A percentile compares a stretch with the other conserved stretches of the same genome.
phyloP scores from a whole-genome alignment of 148 eudicot species.

The Fallopia convolvulus region DNA sequence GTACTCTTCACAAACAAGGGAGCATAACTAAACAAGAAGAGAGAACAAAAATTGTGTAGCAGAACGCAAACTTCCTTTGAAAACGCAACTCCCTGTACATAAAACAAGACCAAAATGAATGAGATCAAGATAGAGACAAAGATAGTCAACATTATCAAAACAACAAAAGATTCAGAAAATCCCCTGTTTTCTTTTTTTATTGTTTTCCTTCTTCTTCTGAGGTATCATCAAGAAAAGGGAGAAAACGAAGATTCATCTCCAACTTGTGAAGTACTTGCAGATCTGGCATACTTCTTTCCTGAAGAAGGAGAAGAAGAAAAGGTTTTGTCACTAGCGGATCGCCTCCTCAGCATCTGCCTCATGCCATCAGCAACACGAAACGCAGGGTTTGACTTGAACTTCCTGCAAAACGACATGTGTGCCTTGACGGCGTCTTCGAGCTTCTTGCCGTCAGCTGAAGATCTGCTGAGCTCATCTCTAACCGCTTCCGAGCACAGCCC shows the following conservation, averaged over 20 bases:
- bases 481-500: slow-evolving; percentile 66
- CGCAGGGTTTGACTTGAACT: slow-evolving; percentile 45
- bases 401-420: slow-evolving; percentile 52
- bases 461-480: slow-evolving; percentile 33
- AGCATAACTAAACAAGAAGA: neutral
- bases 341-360: slow-evolving; percentile 48
- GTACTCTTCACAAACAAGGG: neutral
- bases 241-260: slow-evolving; percentile 22
- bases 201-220: neutral
- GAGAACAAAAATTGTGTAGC: neutral
- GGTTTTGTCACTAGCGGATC: slow-evolving; percentile 23
- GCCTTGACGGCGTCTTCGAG: slow-evolving; percentile 49
- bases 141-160: neutral
- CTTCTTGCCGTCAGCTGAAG: slow-evolving; percentile 16
- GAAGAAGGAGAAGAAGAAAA: slow-evolving; percentile 13
- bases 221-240: neutral
- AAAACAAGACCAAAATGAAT: neutral
- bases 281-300: slow-evolving; percentile 24
- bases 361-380: slow-evolving; percentile 46
- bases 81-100: neutral
- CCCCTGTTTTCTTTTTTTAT: neutral
- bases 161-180: too few relatives aligned
- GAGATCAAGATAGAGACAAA: neutral
- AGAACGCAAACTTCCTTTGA: slow-evolving; percentile 1
- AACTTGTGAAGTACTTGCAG: slow-evolving; percentile 25